phyloP scores from a whole-genome alignment of 441 rosid genomes.

The Dalechampia spathulata region DNA sequence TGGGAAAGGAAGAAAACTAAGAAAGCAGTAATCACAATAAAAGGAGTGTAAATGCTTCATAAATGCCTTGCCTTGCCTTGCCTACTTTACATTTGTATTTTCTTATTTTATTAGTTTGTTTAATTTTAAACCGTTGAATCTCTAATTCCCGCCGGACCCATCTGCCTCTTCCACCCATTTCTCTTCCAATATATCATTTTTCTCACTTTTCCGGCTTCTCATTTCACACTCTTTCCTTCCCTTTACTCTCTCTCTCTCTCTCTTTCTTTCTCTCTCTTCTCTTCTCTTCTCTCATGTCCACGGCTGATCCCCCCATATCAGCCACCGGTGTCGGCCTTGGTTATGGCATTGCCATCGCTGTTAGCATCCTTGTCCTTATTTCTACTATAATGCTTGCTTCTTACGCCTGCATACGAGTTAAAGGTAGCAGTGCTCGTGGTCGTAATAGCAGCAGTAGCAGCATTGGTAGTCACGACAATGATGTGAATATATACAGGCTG shows the following conservation, averaged over 20 bases:
- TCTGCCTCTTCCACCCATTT: background rate
- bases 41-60: background rate
- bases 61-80: slow-evolving; percentile 7
- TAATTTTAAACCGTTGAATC: slow-evolving; percentile 12
- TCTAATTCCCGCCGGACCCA: slow-evolving; percentile 16
- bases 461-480: background rate
- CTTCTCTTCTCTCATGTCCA: slow-evolving; percentile 25
- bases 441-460: background rate
- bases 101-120: background rate
- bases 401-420: slow-evolving; percentile 48
- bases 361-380: slow-evolving; percentile 59
- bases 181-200: background rate
- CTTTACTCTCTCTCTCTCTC: background rate
- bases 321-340: slow-evolving; percentile 59
- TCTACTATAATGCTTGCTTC: slow-evolving; percentile 70
- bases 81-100: background rate
- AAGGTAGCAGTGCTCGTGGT: slow-evolving; percentile 14
- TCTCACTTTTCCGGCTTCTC: background rate
- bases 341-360: slow-evolving; percentile 64
- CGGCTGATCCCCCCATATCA: slow-evolving; percentile 30
- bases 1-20: background rate
- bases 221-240: too few species aligned
- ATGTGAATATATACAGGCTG: background rate
- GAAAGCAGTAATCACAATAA: background rate
- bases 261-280: background rate